Percentiles rank a stretch among this genome's conserved stretches.
These are phyloP conservation scores for Apiospora sp. DNA, from an alignment of 2,329 filamentous ascomycete genomes.

Conservation along the genomic window DNA sequence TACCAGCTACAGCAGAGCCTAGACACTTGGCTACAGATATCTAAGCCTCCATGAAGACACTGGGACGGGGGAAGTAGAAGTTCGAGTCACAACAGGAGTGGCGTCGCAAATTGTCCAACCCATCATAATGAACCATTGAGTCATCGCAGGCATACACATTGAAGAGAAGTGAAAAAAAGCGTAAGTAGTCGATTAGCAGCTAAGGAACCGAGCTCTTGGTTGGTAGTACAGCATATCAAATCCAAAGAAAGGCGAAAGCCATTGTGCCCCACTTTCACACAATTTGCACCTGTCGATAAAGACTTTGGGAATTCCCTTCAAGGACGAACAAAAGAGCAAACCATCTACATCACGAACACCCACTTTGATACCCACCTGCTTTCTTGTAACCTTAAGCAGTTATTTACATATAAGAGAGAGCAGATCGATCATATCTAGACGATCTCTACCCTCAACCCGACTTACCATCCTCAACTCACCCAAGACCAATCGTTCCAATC, in stretches of 20 bases:
- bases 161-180: not conserved
- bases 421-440: not conserved
- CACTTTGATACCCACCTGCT: conserved; percentile 22
- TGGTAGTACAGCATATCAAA: conserved; percentile 4
- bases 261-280: conserved; percentile 2
- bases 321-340: not conserved
- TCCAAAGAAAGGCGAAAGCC: not conserved
- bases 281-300: conserved; percentile 19
- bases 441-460: not conserved
- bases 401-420: conserved; percentile 3
- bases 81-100: conserved; percentile 5
- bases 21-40: not conserved
- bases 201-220: not conserved
- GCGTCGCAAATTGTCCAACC: not conserved
- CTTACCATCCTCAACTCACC: conserved; percentile 1
- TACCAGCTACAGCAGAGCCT: not conserved
- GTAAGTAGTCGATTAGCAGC: not conserved
- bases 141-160: not conserved
- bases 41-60: not conserved
- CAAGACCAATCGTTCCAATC: not conserved
- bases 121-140: conserved; percentile 4
- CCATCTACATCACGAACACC: conserved; percentile 10
- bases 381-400: not conserved
- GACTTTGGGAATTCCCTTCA: conserved; percentile 15
- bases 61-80: not conserved